Base-by-base conservation (phyloP, 495 filamentous ascomycete genomes). In the Lentithecium fluviatile region DNA sequence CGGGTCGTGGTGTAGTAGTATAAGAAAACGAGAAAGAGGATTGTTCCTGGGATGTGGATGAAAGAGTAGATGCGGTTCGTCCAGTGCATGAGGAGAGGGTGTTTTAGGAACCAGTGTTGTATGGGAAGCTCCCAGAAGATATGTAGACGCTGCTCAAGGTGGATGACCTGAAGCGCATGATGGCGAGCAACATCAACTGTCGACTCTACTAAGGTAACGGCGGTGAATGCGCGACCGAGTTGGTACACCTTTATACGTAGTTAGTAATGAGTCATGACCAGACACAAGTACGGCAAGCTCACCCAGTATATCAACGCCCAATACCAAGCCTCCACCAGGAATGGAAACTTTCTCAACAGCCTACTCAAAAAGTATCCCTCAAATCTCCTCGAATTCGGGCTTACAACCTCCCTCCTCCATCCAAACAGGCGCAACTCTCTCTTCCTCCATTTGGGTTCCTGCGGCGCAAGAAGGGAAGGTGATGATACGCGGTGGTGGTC, bases 31-130 rank as follows among this genome's bases (percentile, higher is more conserved):
- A 88, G 76, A 68, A 85, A 88, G 11, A 81, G 78, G 50, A 89
- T 89, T 2, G 88, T 90, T 13, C 87, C 88, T 0, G 88, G 88
- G 55, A 92, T 91, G 71, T 91, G 88, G 63, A 92, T 89, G 65
- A 90, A 90, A 1, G 86, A 89, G 69, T 91, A 91, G 13, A 82
- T 80, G 68, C 83, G 78, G 66, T 91, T 91, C 64, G 77, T 75
- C 69, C 71, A 70, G 43, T 63, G 68, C 46, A 76, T 58, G 29
- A 71, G 53, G 46, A 57, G 25, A 5, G 62, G 70, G 45, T 73
- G 71, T 10, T 60, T 32, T 15, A 76, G 50, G 61, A 76, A 73
- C 56, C 60, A 73, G 36, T 64, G 58, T 46, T 76, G 73, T 42
- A 75, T 55, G 42, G 48, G 23, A 6, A 69, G 66, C 48, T 75